Percentiles rank a stretch among this genome's conserved stretches.
Evolutionary conservation across 1,284 basidiomycete species (phyloP).

Genomic region (Amylostereum chailletii): DNA sequence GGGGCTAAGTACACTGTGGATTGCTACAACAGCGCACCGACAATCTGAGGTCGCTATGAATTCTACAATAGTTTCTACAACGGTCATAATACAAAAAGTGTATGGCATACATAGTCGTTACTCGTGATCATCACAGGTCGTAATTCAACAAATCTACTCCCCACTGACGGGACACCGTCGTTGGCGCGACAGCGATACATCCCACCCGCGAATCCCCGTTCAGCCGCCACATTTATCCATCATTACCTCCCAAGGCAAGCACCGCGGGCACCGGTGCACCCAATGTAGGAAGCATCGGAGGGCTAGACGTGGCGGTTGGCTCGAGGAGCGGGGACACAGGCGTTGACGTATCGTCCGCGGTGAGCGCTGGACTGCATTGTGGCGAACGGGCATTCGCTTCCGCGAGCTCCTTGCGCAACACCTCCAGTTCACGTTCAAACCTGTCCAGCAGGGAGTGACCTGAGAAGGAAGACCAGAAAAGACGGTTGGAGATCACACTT

Average conservation of each 20-base stretch:
- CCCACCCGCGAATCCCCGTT: no score
- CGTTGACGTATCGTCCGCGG: constrained; percentile 1
- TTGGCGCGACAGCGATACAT: no score
- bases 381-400: neutral
- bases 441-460: neutral
- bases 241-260: neutral
- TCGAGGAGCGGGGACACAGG: neutral
- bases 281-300: neutral
- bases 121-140: no score
- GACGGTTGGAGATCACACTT: neutral
- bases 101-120: no score
- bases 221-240: no score
- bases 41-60: no score
- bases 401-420: neutral
- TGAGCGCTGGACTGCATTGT: neutral
- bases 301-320: neutral
- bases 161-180: no score
- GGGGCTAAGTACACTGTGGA: no score
- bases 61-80: no score
- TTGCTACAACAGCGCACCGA: no score
- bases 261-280: neutral
- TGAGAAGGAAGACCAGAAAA: neutral
- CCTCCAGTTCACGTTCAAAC: neutral
- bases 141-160: no score
- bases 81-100: no score